Conservation (phyloP, 257 asterid species). For the Solanum bukasovii region DNA sequence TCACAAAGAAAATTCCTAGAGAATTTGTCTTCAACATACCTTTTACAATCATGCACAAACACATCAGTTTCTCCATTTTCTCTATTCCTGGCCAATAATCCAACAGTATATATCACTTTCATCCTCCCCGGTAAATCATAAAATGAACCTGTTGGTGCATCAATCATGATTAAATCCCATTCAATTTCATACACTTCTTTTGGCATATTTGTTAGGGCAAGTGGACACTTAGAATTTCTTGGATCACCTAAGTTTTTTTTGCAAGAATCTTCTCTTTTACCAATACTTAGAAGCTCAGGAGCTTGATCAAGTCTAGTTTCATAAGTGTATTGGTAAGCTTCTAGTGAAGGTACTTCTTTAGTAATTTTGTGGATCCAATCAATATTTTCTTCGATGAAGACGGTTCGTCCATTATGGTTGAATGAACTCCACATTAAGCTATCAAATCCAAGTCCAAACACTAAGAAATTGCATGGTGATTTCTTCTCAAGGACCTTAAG, state of each 20-base stretch:
- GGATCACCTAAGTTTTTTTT: constrained; percentile 13
- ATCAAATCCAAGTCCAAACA: constrained; percentile 28
- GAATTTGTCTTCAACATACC: constrained; percentile 19
- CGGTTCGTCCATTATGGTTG: constrained; percentile 24
- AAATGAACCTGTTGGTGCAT: constrained; percentile 16
- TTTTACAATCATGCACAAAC: constrained; percentile 24
- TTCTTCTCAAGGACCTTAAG: constrained; percentile 13
- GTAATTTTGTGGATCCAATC: constrained; percentile 11
- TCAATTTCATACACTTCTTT: constrained; percentile 16
- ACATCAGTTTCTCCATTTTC: constrained; percentile 23
- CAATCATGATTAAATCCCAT: constrained; percentile 37
- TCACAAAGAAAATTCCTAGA: constrained; percentile 27
- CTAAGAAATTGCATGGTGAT: constrained; percentile 33
- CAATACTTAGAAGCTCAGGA: constrained; percentile 1
- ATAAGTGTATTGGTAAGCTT: constrained; percentile 15
- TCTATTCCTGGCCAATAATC: constrained; percentile 19
- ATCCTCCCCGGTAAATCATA: constrained; percentile 15
- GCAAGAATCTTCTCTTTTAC: constrained; percentile 11
- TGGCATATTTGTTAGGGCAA: constrained; percentile 19
- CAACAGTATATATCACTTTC: constrained; percentile 28
- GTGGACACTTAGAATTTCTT: constrained; percentile 18
- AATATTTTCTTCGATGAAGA: constrained; percentile 26
- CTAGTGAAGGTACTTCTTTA: constrained; percentile 10
- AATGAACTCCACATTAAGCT: constrained; percentile 28
- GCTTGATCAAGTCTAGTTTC: constrained; percentile 19